These are phyloP conservation scores for Beverwykella pulmonaria DNA, from an alignment of 495 filamentous ascomycete genomes.

Conservation along the genomic window DNA sequence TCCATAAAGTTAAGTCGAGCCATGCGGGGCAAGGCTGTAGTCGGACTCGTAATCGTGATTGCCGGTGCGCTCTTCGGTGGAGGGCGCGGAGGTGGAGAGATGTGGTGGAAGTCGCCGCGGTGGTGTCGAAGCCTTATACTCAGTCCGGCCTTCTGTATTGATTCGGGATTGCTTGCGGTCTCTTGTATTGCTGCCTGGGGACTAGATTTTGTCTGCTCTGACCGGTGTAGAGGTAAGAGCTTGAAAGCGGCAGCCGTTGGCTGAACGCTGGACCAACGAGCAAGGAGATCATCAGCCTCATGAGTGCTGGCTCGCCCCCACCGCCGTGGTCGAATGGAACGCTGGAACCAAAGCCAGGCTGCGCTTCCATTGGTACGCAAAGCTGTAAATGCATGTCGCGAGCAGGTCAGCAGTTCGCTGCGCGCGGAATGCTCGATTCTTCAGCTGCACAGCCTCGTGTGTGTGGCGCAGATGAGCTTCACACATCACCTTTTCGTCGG, in stretches of 20 bases:
- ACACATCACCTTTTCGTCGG: not conserved
- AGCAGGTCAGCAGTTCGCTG: not conserved
- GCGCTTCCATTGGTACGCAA: not conserved
- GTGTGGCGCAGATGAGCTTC: not conserved
- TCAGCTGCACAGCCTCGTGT: not conserved
- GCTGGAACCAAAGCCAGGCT: not conserved
- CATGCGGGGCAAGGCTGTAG: constrained; percentile 58
- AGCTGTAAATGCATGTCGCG: not conserved
- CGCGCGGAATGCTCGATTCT: not conserved
- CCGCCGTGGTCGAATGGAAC: not conserved
- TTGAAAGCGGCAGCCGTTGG: constrained; percentile 1
- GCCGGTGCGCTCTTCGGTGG: not conserved
- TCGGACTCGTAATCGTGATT: too few relatives aligned
- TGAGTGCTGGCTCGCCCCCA: too few relatives aligned
- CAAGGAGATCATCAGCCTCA: constrained; percentile 1
- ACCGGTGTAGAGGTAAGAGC: not conserved
- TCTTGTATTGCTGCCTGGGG: constrained; percentile 62
- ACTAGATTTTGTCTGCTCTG: constrained; percentile 49
- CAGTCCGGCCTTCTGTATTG: not conserved
- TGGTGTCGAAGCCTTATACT: not conserved
- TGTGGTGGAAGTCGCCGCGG: not conserved
- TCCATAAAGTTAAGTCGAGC: constrained; percentile 43
- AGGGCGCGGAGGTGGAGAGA: not conserved
- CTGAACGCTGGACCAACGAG: constrained; percentile 5
- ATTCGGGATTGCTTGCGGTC: not conserved